Evolutionary conservation across 106 monocot species (phyloP).

Genomic region (Apostasia ramifera): DNA sequence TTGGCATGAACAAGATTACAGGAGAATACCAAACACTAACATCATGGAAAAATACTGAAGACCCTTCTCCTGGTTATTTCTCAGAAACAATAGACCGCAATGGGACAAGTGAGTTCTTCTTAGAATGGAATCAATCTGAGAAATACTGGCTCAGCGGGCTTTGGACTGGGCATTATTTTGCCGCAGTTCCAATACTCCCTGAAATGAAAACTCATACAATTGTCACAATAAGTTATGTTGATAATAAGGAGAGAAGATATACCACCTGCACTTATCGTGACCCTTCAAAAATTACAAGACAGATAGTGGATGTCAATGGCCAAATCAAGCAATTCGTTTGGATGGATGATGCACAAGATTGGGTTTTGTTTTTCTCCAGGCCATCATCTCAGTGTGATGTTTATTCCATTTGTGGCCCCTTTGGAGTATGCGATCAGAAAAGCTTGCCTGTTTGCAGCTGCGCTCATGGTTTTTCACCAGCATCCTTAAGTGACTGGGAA

Average conservation of each 20-base stretch:
- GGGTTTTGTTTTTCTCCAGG: constrained; percentile 16
- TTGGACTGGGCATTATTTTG: neutral
- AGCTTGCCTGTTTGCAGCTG: constrained; percentile 28
- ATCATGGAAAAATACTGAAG: constrained; percentile 8
- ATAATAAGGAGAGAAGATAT: constrained; percentile 3
- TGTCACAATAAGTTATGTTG: neutral
- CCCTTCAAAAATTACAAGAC: constrained; percentile 1
- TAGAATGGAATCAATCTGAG: neutral
- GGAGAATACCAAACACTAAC: constrained; percentile 4
- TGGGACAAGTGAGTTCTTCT: constrained; percentile 1
- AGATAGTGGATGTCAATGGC: constrained; percentile 20
- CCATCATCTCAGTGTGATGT: constrained; percentile 30
- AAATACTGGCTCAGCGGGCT: constrained; percentile 7
- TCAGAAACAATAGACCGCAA: constrained; percentile 4
- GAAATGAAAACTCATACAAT: constrained; percentile 3
- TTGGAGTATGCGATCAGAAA: constrained; percentile 31
- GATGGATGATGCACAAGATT: constrained; percentile 8
- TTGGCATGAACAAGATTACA: constrained; percentile 5
- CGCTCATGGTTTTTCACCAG: constrained; percentile 28
- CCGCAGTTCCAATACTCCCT: constrained; percentile 4
- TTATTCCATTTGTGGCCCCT: constrained; percentile 39
- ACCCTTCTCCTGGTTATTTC: constrained; percentile 7
- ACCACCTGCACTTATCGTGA: constrained; percentile 1
- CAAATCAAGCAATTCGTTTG: constrained; percentile 33
- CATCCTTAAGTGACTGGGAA: constrained; percentile 21